phyloP scores from a whole-genome alignment of 352 stramenopile genomes.

The Phytopythium boreale region DNA sequence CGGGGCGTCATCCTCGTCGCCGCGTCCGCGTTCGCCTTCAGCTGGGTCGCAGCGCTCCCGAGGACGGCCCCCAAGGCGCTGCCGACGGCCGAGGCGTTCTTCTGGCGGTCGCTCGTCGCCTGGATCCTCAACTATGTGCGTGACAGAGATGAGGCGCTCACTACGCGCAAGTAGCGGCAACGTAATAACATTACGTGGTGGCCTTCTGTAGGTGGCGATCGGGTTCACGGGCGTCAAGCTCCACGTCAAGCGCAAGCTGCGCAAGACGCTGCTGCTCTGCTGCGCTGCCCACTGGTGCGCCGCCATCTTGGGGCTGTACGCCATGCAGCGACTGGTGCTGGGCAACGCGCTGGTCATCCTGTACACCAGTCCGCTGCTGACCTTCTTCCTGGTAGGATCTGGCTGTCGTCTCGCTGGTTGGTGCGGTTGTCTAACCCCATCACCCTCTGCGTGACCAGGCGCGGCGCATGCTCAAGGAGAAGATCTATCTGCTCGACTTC shows the following conservation, averaged over 20 bases:
- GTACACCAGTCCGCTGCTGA: constrained; percentile 64
- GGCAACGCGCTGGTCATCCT: constrained; percentile 64
- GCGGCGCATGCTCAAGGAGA: constrained; percentile 36
- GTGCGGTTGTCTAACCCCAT: neutral
- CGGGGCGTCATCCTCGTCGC: constrained; percentile 37
- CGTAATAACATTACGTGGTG: neutral
- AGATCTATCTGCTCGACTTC: constrained; percentile 28
- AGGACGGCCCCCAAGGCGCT: constrained; percentile 51
- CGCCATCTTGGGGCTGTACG: constrained; percentile 49
- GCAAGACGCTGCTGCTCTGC: constrained; percentile 31
- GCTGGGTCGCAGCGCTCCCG: constrained; percentile 54
- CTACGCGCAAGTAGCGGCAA: too few relatives aligned
- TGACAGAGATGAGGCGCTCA: neutral
- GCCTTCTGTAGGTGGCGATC: constrained; percentile 35
- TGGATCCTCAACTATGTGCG: constrained; percentile 52
- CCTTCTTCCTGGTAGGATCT: constrained; percentile 42
- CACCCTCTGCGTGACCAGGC: constrained; percentile 20
- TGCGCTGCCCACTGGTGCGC: constrained; percentile 40
- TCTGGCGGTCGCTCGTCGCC: constrained; percentile 57
- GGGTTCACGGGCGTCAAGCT: constrained; percentile 18
- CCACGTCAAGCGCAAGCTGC: constrained; percentile 36
- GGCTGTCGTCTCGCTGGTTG: neutral
- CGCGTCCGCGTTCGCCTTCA: constrained; percentile 54
- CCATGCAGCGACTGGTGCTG: constrained; percentile 53
- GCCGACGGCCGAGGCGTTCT: constrained; percentile 58